Percentiles rank a stretch among this genome's conserved stretches.
Evolutionary conservation across 23 red algal genomes (phyloP).

Genomic region (Chondrus crispus): DNA sequence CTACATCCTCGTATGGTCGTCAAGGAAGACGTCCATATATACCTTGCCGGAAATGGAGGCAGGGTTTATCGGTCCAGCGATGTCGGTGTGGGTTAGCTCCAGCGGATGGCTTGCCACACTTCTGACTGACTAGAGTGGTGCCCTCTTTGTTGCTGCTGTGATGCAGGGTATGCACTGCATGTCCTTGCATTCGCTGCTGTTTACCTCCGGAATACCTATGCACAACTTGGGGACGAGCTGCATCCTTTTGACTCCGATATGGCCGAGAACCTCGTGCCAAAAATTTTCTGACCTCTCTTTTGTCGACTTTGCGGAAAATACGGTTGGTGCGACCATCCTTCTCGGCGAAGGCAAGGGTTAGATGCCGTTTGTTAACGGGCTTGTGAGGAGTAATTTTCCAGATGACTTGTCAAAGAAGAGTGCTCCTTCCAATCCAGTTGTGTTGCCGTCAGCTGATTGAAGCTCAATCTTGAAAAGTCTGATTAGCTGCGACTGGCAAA

Average conservation of each 20-base stretch:
- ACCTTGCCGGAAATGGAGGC: not conserved
- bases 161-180: not conserved
- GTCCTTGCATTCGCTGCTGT: not conserved
- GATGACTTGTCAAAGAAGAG: not conserved
- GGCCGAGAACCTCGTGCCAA: not conserved
- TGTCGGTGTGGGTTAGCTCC: not conserved
- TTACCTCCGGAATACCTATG: not conserved
- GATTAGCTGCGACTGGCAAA: not conserved
- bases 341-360: not conserved
- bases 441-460: not conserved
- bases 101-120: not conserved
- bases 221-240: not conserved
- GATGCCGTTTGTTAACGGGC: not conserved
- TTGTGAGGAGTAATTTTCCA: not conserved
- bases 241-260: not conserved
- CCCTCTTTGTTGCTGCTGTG: not conserved
- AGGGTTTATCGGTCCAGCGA: not conserved
- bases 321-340: not conserved
- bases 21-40: not conserved
- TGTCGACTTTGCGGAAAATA: not conserved
- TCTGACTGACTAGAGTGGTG: not conserved
- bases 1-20: too few species aligned
- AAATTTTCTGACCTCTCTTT: not conserved
- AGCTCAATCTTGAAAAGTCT: not conserved
- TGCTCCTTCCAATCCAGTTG: too few species aligned